Evolutionary conservation across 192 early-diverging fungal species (phyloP).

Genomic region (Endogone sp.): DNA sequence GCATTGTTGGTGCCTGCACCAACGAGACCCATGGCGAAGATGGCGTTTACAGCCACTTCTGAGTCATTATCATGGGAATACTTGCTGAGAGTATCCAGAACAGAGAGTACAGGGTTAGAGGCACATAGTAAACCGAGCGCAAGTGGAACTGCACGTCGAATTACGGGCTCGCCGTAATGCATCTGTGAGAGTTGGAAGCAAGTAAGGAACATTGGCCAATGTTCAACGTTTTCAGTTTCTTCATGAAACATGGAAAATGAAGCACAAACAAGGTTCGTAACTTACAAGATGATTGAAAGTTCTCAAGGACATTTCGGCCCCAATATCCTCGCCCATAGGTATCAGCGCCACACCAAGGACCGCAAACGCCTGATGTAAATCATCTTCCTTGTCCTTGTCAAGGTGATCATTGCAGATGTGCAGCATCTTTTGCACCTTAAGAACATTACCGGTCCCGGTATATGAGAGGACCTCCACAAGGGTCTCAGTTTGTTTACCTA

Average conservation of each 20-base stretch:
- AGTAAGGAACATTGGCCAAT: background rate
- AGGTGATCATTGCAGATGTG: slow-evolving; percentile 95
- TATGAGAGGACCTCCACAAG: slow-evolving; percentile 89
- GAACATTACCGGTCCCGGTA: slow-evolving; percentile 94
- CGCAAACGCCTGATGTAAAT: slow-evolving; percentile 89
- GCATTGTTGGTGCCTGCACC: slow-evolving; percentile 99
- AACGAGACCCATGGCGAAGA: slow-evolving; percentile 98
- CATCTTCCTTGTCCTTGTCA: slow-evolving; percentile 79
- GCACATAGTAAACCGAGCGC: slow-evolving; percentile 93
- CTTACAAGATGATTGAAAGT: slow-evolving; percentile 89
- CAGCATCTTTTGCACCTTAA: slow-evolving; percentile 95
- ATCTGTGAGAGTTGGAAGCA: slow-evolving; percentile 54
- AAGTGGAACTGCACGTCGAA: slow-evolving; percentile 91
- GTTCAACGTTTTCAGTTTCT: too few species aligned
- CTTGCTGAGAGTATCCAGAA: slow-evolving; percentile 95
- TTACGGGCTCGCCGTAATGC: slow-evolving; percentile 98
- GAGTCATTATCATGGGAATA: slow-evolving; percentile 98
- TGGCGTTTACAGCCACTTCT: slow-evolving; percentile 91
- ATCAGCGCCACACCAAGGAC: slow-evolving; percentile 95
- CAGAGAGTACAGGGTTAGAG: slow-evolving; percentile 89
- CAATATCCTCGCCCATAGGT: slow-evolving; percentile 96
- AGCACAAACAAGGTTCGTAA: background rate
- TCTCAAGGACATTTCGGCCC: slow-evolving; percentile 92
- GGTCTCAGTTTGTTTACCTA: slow-evolving; percentile 84
- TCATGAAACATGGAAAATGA: too few species aligned